Evolutionary conservation across 495 filamentous ascomycete species (phyloP).

Genomic region (Poronia punctata): DNA sequence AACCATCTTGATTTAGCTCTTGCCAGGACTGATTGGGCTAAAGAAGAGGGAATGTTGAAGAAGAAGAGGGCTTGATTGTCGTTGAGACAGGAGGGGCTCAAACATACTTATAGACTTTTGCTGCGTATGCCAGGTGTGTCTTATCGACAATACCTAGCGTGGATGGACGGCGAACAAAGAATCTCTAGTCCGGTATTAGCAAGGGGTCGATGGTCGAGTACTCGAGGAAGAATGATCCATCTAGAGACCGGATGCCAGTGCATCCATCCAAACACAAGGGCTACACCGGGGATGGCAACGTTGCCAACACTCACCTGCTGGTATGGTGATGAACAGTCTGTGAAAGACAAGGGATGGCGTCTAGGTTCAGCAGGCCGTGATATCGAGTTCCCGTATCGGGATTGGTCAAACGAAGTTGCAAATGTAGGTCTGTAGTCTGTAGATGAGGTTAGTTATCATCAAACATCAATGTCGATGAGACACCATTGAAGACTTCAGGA

Average conservation of each 20-base stretch:
- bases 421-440: too few species aligned
- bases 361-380: too few species aligned
- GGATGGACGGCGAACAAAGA: too few species aligned
- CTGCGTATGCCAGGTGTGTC: too few species aligned
- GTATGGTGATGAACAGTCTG: too few species aligned
- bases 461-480: constrained; percentile 11
- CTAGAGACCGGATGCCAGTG: too few species aligned
- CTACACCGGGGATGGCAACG: constrained; percentile 23
- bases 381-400: constrained; percentile 9
- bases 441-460: constrained; percentile 15
- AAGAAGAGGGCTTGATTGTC: constrained; percentile 10
- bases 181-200: too few species aligned
- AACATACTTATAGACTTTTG: constrained; percentile 2
- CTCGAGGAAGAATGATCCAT: too few species aligned
- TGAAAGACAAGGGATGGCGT: too few species aligned
- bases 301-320: constrained; percentile 18
- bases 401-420: constrained; percentile 10
- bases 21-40: constrained; percentile 9
- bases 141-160: too few species aligned
- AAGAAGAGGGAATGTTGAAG: constrained; percentile 10
- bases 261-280: constrained; percentile 1
- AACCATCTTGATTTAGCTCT: constrained; percentile 18
- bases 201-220: too few species aligned
- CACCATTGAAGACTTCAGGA: constrained; percentile 6
- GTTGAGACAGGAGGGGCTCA: background rate